Percentiles rank a stretch among this genome's conserved stretches.
Conservation (phyloP, 2,329 filamentous ascomycete genomes). For the Neopestalotiopsis rosae region DNA sequence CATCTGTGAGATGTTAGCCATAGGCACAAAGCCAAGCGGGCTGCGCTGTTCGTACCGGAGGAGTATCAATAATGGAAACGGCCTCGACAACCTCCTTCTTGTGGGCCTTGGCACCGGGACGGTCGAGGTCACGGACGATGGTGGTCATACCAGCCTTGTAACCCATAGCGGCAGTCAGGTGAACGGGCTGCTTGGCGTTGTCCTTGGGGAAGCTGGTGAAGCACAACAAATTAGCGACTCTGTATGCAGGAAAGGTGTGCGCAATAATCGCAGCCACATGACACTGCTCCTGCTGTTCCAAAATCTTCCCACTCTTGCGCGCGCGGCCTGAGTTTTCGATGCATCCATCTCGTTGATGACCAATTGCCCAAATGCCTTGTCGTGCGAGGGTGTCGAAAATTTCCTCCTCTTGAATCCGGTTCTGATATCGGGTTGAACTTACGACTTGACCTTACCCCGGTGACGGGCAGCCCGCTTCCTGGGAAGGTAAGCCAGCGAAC, state of each 20-base stretch:
- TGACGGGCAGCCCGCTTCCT: slow-evolving; percentile 93
- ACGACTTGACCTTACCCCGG: slow-evolving; percentile 98
- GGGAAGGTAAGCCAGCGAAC: slow-evolving; percentile 86
- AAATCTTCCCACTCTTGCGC: not conserved
- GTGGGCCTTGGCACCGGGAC: slow-evolving; percentile 98
- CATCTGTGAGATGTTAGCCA: slow-evolving; percentile 84
- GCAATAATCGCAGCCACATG: not conserved
- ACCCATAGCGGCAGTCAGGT: slow-evolving; percentile 96
- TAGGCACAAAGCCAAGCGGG: slow-evolving; percentile 78
- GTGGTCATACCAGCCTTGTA: slow-evolving; percentile 99
- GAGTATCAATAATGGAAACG: slow-evolving; percentile 87
- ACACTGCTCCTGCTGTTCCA: not conserved
- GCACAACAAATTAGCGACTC: slow-evolving; percentile 7
- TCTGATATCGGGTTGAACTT: slow-evolving; percentile 47
- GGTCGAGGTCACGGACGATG: slow-evolving; percentile 98
- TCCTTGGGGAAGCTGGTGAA: slow-evolving; percentile 93
- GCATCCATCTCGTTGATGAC: not conserved
- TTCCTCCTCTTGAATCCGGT: not conserved
- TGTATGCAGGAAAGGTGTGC: not conserved
- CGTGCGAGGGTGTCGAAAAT: not conserved
- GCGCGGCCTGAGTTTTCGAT: not conserved
- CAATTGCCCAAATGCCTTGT: not conserved
- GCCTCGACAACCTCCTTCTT: slow-evolving; percentile 98
- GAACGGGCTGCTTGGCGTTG: slow-evolving; percentile 99
- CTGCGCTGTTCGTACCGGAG: slow-evolving; percentile 91